Base-by-base conservation (phyloP, 805 yeast species). In the Candida adriatica region DNA sequence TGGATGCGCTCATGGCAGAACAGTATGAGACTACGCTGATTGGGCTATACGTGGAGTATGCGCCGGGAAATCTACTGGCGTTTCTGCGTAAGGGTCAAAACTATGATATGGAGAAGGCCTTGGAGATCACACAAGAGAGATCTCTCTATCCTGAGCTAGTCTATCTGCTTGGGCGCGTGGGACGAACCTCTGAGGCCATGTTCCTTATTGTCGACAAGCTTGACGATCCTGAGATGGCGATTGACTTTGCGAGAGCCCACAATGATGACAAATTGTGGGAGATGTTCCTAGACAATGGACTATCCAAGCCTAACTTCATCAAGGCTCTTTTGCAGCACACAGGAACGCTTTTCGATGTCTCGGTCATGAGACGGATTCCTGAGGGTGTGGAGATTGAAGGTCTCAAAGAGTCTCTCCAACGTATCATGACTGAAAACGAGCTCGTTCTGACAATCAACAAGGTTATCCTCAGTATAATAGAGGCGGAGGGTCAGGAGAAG, bases 161-260 rank as follows among this genome's bases (percentile, higher is more conserved):
- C 0, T 87, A 75, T 48, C 56, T 92, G 18, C 66, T 85, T 39
- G 94, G 95, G 5, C 74, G 75, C 45, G 77, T 83, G 16, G 97
- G 98, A 2, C 82, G 83, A 43, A 75, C 78, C 35, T 69, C 68
- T 39, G 70, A 74, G 39, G 97, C 97, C 0, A 58, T 90, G 45
- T 69, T 65, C 35, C 61, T 92, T 26, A 86, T 92, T 11, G 75
- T 87, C 24, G 80, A 83, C 41, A 70, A 83, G 44, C 58, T 88
- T 31, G 68, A 79, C 33, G 92, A 90, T 51, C 90, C 95, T 0
- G 69, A 70, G 24, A 66, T 72, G 41, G 97, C 97, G 0, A 81
- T 92, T 16, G 68, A 67, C 13, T 92, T 87, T 64, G 92, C 88
- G 1, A 8, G 27, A 8, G 15, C 26, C 4, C 38, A 38, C n/a